A percentile compares a stretch with the other conserved stretches of the same genome.
Conservation (phyloP, 1,284 basidiomycete species). For the Filobasidium uniguttulatum region DNA sequence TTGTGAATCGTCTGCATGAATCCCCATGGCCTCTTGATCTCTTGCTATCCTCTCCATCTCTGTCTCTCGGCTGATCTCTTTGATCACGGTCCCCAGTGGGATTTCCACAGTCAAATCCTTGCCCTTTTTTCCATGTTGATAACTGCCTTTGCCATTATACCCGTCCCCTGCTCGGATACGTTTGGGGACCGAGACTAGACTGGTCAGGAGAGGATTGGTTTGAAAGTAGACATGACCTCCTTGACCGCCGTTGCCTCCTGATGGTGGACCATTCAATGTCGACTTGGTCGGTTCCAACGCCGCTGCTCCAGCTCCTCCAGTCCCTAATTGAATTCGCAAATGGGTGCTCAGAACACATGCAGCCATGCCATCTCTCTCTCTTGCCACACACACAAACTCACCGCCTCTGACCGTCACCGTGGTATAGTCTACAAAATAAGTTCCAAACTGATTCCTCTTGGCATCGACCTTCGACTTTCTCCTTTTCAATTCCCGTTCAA, state of each 20-base stretch:
- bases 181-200: slow-evolving; percentile 56
- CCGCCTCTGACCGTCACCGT: slow-evolving; percentile 63
- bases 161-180: slow-evolving; percentile 57
- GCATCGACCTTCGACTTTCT: slow-evolving; percentile 29
- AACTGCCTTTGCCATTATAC: slow-evolving; percentile 60
- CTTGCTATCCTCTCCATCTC: slow-evolving; percentile 39
- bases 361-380: slow-evolving; percentile 10
- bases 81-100: slow-evolving; percentile 75
- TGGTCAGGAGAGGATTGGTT: slow-evolving; percentile 59
- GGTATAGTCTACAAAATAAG: slow-evolving; percentile 65
- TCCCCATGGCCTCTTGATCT: slow-evolving; percentile 44
- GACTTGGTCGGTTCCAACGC: slow-evolving; percentile 71
- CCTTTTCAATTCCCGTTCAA: slow-evolving; percentile 24
- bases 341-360: slow-evolving; percentile 11
- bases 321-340: too few relatives aligned
- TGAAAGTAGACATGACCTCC: slow-evolving; percentile 75
- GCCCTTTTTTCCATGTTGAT: slow-evolving; percentile 65
- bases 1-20: slow-evolving; percentile 42
- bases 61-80: slow-evolving; percentile 52
- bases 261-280: slow-evolving; percentile 65
- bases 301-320: slow-evolving; percentile 68
- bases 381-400: slow-evolving; percentile 31
- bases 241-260: slow-evolving; percentile 75
- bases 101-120: slow-evolving; percentile 61
- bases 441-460: slow-evolving; percentile 40